Percentiles rank a stretch among this genome's conserved stretches.
phyloP scores from a whole-genome alignment of 164 flowering plant genomes.

The Chloranthus sessilifolius region DNA sequence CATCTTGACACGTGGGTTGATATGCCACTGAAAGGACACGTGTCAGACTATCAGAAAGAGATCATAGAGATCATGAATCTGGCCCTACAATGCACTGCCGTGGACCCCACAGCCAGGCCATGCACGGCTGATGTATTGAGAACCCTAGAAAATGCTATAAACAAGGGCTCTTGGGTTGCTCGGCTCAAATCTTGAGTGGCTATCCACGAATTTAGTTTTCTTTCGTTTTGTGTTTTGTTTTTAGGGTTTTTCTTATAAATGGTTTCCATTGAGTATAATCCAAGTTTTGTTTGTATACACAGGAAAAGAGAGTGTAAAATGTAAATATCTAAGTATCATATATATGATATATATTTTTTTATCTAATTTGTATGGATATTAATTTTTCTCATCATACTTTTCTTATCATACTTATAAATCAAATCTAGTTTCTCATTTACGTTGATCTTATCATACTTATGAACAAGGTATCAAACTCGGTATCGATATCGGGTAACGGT shows the following conservation, averaged over 20 bases:
- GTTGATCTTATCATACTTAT: too few relatives aligned
- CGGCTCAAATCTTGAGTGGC: constrained; percentile 20
- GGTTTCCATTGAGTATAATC: constrained; percentile 17
- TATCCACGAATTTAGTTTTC: neutral
- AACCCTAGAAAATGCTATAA: constrained; percentile 28
- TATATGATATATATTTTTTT: constrained; percentile 15
- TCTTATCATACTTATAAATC: too few relatives aligned
- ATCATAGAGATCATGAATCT: constrained; percentile 61
- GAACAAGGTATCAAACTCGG: too few relatives aligned
- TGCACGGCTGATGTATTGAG: constrained; percentile 29
- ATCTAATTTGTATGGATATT: too few relatives aligned
- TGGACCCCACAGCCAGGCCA: constrained; percentile 63
- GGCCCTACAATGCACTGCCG: constrained; percentile 64
- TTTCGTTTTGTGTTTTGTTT: constrained; percentile 3
- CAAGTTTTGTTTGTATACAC: constrained; percentile 32
- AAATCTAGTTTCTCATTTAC: too few relatives aligned
- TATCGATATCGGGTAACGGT: too few relatives aligned
- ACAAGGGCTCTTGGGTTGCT: constrained; percentile 34
- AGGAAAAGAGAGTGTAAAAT: constrained; percentile 31
- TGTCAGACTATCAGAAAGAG: constrained; percentile 32
- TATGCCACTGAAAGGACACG: constrained; percentile 28
- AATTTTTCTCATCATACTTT: too few relatives aligned
- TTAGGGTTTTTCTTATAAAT: constrained; percentile 1
- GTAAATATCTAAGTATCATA: constrained; percentile 32
- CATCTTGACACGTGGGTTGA: constrained; percentile 74